Percentiles rank a stretch among this genome's conserved stretches.
Conservation (phyloP, 1,284 basidiomycete genomes). For the Mycosarcoma maydis region DNA sequence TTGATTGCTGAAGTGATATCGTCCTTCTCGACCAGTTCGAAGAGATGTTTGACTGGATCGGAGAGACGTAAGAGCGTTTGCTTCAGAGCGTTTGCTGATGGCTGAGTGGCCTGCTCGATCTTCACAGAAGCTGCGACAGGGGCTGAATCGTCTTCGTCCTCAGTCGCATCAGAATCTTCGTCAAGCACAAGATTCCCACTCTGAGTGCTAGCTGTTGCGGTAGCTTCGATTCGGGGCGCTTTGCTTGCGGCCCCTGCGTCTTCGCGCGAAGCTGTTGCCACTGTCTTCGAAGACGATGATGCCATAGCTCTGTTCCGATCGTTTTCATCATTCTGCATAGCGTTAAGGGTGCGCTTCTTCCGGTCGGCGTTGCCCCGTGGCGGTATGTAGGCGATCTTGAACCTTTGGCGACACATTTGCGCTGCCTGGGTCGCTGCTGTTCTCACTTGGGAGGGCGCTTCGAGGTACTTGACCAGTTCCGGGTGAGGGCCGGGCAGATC, state of each 20-base stretch:
- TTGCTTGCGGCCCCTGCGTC: slow-evolving; percentile 11
- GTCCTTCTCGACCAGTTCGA: slow-evolving; percentile 36
- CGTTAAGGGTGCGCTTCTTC: slow-evolving; percentile 33
- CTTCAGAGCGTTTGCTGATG: not conserved
- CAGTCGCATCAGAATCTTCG: slow-evolving; percentile 41
- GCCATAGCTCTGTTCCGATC: not conserved
- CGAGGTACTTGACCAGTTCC: slow-evolving; percentile 82
- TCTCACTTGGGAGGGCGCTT: slow-evolving; percentile 77
- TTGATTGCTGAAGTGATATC: slow-evolving; percentile 42
- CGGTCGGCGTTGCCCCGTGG: slow-evolving; percentile 36
- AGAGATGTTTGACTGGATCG: slow-evolving; percentile 36
- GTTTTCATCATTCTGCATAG: slow-evolving; percentile 21
- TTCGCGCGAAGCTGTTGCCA: not conserved
- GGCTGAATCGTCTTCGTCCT: slow-evolving; percentile 30
- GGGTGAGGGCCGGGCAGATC: slow-evolving; percentile 86
- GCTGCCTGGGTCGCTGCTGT: slow-evolving; percentile 58
- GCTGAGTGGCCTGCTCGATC: not conserved
- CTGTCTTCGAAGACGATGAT: not conserved
- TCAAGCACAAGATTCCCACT: slow-evolving; percentile 13
- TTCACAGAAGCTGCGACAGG: slow-evolving; percentile 2
- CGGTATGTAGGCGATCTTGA: slow-evolving; percentile 40
- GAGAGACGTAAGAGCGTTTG: slow-evolving; percentile 8
- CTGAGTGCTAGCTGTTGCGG: not conserved
- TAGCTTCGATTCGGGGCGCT: slow-evolving; percentile 7
- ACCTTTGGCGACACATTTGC: slow-evolving; percentile 27